Conservation (phyloP, 331 rosid species). For the Spiraea crenata region DNA sequence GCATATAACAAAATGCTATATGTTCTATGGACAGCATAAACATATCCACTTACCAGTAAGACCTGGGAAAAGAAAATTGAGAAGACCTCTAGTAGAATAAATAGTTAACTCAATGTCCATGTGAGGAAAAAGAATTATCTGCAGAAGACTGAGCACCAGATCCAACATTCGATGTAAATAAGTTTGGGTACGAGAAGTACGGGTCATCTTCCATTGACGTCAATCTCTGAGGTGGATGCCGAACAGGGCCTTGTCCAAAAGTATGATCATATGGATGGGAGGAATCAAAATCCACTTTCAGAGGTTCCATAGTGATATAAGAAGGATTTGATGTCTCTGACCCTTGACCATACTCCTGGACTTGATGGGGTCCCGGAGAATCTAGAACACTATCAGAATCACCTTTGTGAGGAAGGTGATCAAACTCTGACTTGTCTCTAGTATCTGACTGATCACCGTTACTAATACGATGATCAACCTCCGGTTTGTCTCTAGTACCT, state of each 20-base stretch:
- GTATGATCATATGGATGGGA: conserved; percentile 36
- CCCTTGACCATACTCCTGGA: conserved; percentile 28
- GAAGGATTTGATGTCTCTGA: conserved; percentile 43
- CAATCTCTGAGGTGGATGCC: conserved; percentile 69
- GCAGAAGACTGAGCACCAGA: conserved; percentile 40
- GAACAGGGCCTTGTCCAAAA: conserved; percentile 27
- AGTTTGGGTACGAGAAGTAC: conserved; percentile 77
- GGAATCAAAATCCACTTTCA: conserved; percentile 45
- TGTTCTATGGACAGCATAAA: conserved; percentile 9
- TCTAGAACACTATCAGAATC: conserved; percentile 20
- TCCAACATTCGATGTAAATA: conserved; percentile 57
- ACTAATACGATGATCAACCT: conserved; percentile 20
- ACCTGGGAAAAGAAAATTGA: conserved; percentile 6
- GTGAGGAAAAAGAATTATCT: conserved; percentile 44
- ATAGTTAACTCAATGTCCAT: conserved; percentile 32
- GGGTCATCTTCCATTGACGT: conserved; percentile 83
- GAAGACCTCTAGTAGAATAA: conserved; percentile 5
- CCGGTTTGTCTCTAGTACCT: conserved; percentile 29
- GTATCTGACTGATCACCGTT: conserved; percentile 25
- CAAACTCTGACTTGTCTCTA: conserved; percentile 29
- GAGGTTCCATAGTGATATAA: conserved; percentile 28
- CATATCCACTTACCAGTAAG: conserved; percentile 31
- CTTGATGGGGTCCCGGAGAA: conserved; percentile 33
- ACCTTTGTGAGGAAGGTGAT: conserved; percentile 25
- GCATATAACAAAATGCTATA: neutral